These are phyloP conservation scores for Leccinum uliginosum DNA, from an alignment of 768 basidiomycete species.

Conservation along the genomic window DNA sequence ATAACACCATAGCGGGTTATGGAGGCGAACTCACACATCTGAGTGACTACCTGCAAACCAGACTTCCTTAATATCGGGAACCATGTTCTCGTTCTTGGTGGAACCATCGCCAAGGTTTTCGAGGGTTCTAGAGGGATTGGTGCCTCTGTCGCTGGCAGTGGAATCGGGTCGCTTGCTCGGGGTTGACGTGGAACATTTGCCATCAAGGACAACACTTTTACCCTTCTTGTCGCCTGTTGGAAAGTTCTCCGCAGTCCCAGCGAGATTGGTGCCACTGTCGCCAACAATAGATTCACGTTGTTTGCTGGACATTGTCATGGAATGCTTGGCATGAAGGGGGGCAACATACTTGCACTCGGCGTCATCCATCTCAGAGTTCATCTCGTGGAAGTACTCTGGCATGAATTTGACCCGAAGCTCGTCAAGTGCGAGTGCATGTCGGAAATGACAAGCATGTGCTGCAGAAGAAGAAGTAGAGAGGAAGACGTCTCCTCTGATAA, in stretches of 20 bases:
- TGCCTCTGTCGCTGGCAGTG: slow-evolving; percentile 26
- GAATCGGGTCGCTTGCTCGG: background rate
- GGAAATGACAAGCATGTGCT: slow-evolving; percentile 51
- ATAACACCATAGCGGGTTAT: no score
- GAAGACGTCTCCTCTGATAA: slow-evolving; percentile 40
- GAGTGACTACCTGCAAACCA: slow-evolving; percentile 56
- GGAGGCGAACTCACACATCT: slow-evolving; percentile 26
- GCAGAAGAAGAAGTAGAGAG: slow-evolving; percentile 59
- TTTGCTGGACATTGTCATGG: background rate
- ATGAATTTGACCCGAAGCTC: slow-evolving; percentile 60
- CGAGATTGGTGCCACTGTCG: background rate
- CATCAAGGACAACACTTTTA: background rate
- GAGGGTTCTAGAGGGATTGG: background rate
- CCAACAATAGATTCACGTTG: background rate
- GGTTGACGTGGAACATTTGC: background rate
- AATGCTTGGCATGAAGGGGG: background rate
- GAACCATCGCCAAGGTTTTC: background rate
- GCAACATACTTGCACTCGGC: slow-evolving; percentile 8
- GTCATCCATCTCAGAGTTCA: slow-evolving; percentile 19
- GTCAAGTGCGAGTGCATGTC: slow-evolving; percentile 64
- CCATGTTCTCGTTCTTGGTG: background rate
- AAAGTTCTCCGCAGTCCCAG: background rate
- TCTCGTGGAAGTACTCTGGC: slow-evolving; percentile 34
- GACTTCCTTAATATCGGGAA: slow-evolving; percentile 53
- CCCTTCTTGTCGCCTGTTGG: background rate